Evolutionary conservation across 202 grass and related monocot genomes (phyloP), one percentile per base, ranked within the genome.

Genomic region (Thinopyrum obtusiflorum): DNA sequence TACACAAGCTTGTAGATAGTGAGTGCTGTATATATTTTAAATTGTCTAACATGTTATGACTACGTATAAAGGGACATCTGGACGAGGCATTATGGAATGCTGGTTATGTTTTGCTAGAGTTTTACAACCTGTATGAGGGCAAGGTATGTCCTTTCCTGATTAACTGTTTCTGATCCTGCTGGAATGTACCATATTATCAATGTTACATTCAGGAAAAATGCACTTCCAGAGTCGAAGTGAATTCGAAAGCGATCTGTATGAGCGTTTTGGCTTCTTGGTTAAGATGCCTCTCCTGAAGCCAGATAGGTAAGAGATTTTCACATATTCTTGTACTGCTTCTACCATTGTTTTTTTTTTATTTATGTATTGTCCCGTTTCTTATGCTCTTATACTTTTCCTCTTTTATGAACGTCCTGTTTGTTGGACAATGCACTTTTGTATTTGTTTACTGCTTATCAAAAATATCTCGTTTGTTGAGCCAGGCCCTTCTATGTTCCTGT

Each of bases 241-340:
- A 72, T 95, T 98, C 36, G 95, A 98, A 49, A 89, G 72, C 12
- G 89, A 98, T 88, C 76, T 98, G 64, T 92, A 83, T 89, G 88
- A 95, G 78, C 91, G 91, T 68, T 98, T 98, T 65, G 95, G 95
- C 57, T 98, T 88, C 31, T 61, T 98, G 42, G 88, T 98, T 79
- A 95, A 93, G 89, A 94, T 95, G 91, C 95, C 95, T 86, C 87
- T 98, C 29, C 89, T 98, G 76, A 93, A 95, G 66, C 70, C 89
- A 60, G 93, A 98, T 63, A 95, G 95, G 95, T 98, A 46, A 81
- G 10, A n/a, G 15, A 36, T 61, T 77, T 73, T 70, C 29, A 20
- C 67, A 20, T 40, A 69, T 49, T 84, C 21, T 57, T 73, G 9
- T 82, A 69, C 31, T 70, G 65, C 65, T 72, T 40, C 37, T 62